These are phyloP conservation scores for Eucalyptus shirleyi DNA, from an alignment of 345 rosid species.

Conservation along the genomic window DNA sequence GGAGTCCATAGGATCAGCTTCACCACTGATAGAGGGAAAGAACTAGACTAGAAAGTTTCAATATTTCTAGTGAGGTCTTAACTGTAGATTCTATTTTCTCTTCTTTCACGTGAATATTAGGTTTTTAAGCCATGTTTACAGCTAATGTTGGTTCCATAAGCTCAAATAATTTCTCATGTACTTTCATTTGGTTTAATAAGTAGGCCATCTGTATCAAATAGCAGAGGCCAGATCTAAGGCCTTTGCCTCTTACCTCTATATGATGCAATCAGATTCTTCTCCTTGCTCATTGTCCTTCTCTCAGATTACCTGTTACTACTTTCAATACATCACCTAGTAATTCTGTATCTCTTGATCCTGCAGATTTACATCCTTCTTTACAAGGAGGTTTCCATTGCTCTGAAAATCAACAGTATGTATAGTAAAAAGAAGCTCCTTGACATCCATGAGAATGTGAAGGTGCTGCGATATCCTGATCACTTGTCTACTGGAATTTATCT, in stretches of 20 bases:
- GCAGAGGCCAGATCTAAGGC: not conserved
- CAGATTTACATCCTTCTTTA: slow-evolving; percentile 90
- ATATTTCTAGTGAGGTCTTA: not conserved
- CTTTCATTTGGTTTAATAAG: not conserved
- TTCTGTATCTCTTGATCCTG: not conserved
- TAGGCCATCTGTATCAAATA: not conserved
- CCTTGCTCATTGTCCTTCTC: not conserved
- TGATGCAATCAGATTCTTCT: not conserved
- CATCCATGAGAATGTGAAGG: slow-evolving; percentile 79
- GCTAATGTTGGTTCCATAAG: not conserved
- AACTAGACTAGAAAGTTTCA: not conserved
- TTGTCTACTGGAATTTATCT: slow-evolving; percentile 63
- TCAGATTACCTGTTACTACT: not conserved
- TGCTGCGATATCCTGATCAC: slow-evolving; percentile 89
- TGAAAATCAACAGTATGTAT: slow-evolving; percentile 79
- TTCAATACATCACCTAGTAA: not conserved
- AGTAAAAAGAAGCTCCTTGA: slow-evolving; percentile 66
- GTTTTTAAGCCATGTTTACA: not conserved
- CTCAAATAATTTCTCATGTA: not conserved
- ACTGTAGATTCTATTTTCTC: not conserved
- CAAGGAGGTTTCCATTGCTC: slow-evolving; percentile 84
- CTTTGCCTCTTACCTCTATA: not conserved
- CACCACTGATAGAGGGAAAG: not conserved
- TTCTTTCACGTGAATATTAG: not conserved
- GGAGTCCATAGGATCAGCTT: not conserved